A percentile compares a stretch with the other conserved stretches of the same genome.
Evolutionary conservation across 352 stramenopile genomes (phyloP).

Genomic region (Phytophthora pluvialis): DNA sequence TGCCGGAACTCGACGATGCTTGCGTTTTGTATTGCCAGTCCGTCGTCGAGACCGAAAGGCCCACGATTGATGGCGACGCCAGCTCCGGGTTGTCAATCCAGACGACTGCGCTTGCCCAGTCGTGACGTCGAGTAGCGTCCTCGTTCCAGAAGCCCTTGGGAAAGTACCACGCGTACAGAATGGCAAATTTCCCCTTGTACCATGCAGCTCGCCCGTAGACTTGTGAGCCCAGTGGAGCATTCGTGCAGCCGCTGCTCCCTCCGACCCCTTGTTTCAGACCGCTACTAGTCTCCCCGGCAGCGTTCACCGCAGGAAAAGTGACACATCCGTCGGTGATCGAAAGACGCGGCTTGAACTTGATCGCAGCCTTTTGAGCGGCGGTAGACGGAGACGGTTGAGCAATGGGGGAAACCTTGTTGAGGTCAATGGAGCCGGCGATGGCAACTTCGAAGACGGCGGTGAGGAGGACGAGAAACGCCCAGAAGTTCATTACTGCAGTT

Average conservation of each 20-base stretch:
- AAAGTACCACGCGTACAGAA: conserved; percentile 27
- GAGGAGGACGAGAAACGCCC: not conserved
- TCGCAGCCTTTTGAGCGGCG: conserved; percentile 5
- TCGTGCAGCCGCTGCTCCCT: conserved; percentile 1
- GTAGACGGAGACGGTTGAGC: conserved; percentile 8
- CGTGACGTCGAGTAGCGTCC: conserved; percentile 10
- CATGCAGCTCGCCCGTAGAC: conserved; percentile 20
- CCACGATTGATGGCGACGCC: conserved; percentile 5
- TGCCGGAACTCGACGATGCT: conserved; percentile 5
- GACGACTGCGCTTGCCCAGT: conserved; percentile 24
- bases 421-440: conserved; percentile 12
- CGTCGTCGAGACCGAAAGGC: conserved; percentile 12
- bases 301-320: conserved; percentile 17
- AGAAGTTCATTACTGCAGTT: conserved; percentile 6
- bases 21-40: conserved; percentile 17
- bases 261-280: conserved; percentile 8
- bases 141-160: conserved; percentile 18
- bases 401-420: conserved; percentile 14
- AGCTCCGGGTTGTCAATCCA: conserved; percentile 20
- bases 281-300: conserved; percentile 11
- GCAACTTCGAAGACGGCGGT: not conserved
- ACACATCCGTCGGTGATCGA: conserved; percentile 10
- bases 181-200: conserved; percentile 21
- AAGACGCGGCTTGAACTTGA: conserved; percentile 25
- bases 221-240: conserved; percentile 17